Evolutionary conservation across 257 asterid species (phyloP).

Genomic region (Salvia miltiorrhiza): DNA sequence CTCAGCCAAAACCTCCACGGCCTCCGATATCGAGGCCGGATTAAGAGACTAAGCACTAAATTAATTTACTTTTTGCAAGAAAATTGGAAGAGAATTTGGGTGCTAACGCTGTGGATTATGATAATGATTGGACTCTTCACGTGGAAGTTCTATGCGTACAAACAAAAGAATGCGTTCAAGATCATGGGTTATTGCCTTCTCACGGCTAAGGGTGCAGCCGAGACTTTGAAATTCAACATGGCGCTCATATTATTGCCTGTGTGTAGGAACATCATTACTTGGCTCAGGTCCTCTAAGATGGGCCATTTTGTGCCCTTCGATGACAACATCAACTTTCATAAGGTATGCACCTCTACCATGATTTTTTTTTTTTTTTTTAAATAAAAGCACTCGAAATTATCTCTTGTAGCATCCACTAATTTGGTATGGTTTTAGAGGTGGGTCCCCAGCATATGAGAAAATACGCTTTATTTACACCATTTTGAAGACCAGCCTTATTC

Average conservation of each 20-base stretch:
- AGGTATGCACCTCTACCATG: conserved; percentile 55
- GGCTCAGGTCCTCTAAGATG: conserved; percentile 81
- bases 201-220: conserved; percentile 97
- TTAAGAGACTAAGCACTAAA: conserved; percentile 51
- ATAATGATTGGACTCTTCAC: conserved; percentile 75
- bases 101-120: conserved; percentile 58
- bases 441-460: not conserved
- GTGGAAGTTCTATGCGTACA: conserved; percentile 86
- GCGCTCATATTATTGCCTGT: conserved; percentile 90
- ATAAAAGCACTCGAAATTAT: too few relatives aligned
- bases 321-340: conserved; percentile 93
- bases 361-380: too few relatives aligned
- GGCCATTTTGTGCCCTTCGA: conserved; percentile 75
- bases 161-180: conserved; percentile 55
- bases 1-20: conserved; percentile 93
- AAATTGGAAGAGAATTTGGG: conserved; percentile 91
- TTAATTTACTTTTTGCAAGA: conserved; percentile 57
- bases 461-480: not conserved
- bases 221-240: conserved; percentile 91
- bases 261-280: conserved; percentile 86
- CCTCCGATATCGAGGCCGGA: conserved; percentile 51
- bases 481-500: not conserved
- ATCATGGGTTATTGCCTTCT: conserved; percentile 89
- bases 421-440: not conserved
- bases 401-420: not conserved